Base-by-base conservation (phyloP, 495 filamentous ascomycete species). In the Emericellopsis terricola region DNA sequence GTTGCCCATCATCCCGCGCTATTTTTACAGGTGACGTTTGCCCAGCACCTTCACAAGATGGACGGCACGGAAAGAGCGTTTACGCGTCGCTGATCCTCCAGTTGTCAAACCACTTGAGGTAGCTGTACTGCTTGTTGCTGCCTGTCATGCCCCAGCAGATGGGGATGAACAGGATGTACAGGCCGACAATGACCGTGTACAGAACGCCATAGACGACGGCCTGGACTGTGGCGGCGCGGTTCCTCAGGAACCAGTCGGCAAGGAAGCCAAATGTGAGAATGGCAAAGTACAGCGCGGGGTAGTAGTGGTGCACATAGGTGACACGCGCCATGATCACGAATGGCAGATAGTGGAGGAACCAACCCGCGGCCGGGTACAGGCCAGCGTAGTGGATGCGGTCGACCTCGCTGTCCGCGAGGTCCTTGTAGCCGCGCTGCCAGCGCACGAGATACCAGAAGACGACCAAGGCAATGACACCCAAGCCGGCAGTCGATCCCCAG, bases 301-400 rank as follows among this genome's bases (percentile, higher is more conserved):
- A 97, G 59, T 97, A 97, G 57, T 97, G 89, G 54, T 97, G 89
- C 30, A 97, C 89, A 52, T 97, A 97, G 17, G 89, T 97, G 36
- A 97, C 89, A 59, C 89, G 78, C 9, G 81, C 91, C 89, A 97
- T 97, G 48, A 84, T 72, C 45, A 94, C 69, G 57, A 97, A 97
- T 15, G 89, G 89, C 30, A 94, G 53, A 47, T 94, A 97, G 57
- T 97, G 89, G 36, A 96, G 65, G 51, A 94, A 71, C 89, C 89
- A 97, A 31, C 89, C 89, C 39, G 92, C 64, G 33, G 85, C 65
- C 4, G 87, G 87, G 53, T 97, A 97, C 27, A 96, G 29, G 18
- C 85, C 89, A 15, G 83, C 66, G 52, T 94, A 94, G 56, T 94
- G 87, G 45, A 96, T 86, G 31, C 87, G 79, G 51, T 94, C 79